phyloP scores from a whole-genome alignment of 169 alveolate genomes.

The Eimeria mitis region DNA sequence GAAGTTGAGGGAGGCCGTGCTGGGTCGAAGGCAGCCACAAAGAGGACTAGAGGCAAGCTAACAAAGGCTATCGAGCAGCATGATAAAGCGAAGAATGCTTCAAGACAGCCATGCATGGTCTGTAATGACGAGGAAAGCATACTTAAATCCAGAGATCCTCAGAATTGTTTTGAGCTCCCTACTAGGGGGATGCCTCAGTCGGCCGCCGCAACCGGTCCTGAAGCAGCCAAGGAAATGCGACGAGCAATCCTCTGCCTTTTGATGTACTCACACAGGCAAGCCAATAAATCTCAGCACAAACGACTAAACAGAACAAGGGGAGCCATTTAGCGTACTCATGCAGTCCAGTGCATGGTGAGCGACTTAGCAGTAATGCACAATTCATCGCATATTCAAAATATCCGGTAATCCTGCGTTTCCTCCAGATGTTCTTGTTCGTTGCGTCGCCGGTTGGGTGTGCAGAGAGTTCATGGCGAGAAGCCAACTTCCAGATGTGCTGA shows the following conservation, averaged over 20 bases:
- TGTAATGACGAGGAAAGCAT: neutral
- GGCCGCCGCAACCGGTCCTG: conserved; percentile 56
- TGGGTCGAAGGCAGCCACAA: neutral
- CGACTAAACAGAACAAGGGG: neutral
- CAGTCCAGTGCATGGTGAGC: neutral
- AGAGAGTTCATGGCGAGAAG: conserved; percentile 79
- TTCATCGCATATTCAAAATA: neutral
- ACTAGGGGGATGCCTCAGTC: conserved; percentile 32
- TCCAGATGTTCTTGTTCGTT: neutral
- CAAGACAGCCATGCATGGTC: conserved; percentile 7
- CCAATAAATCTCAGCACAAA: neutral
- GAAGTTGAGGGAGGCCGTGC: neutral
- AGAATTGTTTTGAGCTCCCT: neutral
- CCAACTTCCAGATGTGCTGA: conserved; percentile 67
- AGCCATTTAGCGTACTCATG: neutral
- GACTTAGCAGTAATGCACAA: neutral
- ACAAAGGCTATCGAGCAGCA: neutral
- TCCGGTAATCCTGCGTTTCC: neutral
- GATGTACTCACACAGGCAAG: conserved; percentile 82
- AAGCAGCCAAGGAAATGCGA: conserved; percentile 77
- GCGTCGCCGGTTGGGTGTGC: neutral
- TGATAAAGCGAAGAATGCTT: neutral
- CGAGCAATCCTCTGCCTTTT: conserved; percentile 77
- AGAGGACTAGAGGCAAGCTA: neutral
- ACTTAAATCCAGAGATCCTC: neutral